Percentiles rank a stretch among this genome's conserved stretches.
phyloP scores from a whole-genome alignment of 768 basidiomycete species.

The Leccinum longicurvipes region DNA sequence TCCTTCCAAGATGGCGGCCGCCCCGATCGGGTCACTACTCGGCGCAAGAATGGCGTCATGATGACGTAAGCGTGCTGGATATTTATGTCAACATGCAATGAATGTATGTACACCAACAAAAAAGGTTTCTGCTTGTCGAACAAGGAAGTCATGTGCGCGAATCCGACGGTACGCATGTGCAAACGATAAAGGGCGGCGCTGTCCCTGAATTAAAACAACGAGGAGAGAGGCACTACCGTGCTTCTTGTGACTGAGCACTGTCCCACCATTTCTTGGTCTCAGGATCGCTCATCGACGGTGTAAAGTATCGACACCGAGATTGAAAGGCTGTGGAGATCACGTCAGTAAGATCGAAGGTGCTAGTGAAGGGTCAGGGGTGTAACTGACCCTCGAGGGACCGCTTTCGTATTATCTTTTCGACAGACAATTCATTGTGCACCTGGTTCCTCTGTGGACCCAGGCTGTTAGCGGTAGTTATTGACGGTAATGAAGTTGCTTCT shows the following conservation, averaged over 20 bases:
- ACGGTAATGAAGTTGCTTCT: slow-evolving; percentile 27
- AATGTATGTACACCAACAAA: no score
- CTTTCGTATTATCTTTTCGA: slow-evolving; percentile 69
- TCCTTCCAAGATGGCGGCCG: slow-evolving; percentile 1
- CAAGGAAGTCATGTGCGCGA: slow-evolving; percentile 9
- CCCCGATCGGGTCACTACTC: neutral
- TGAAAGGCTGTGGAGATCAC: slow-evolving; percentile 56
- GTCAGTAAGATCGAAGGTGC: slow-evolving; percentile 16
- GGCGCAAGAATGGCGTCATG: slow-evolving; percentile 20
- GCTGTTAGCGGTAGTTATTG: slow-evolving; percentile 27
- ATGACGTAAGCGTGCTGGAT: slow-evolving; percentile 26
- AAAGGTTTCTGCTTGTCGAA: slow-evolving; percentile 1
- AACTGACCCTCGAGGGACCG: slow-evolving; percentile 67
- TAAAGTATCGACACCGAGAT: slow-evolving; percentile 76
- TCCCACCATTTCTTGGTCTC: slow-evolving; percentile 61
- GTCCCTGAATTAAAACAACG: slow-evolving; percentile 27
- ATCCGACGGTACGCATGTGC: slow-evolving; percentile 11
- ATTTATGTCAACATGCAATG: neutral
- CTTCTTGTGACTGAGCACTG: slow-evolving; percentile 33
- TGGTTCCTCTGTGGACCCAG: slow-evolving; percentile 56
- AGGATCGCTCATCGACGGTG: slow-evolving; percentile 56
- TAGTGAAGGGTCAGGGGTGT: slow-evolving; percentile 13
- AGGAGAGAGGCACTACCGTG: slow-evolving; percentile 30
- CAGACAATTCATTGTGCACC: slow-evolving; percentile 67
- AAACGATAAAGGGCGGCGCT: slow-evolving; percentile 11